Evolutionary conservation across 2,329 filamentous ascomycete species (phyloP), one percentile per base, ranked within the genome.

Genomic region (Verticillium dahliae): DNA sequence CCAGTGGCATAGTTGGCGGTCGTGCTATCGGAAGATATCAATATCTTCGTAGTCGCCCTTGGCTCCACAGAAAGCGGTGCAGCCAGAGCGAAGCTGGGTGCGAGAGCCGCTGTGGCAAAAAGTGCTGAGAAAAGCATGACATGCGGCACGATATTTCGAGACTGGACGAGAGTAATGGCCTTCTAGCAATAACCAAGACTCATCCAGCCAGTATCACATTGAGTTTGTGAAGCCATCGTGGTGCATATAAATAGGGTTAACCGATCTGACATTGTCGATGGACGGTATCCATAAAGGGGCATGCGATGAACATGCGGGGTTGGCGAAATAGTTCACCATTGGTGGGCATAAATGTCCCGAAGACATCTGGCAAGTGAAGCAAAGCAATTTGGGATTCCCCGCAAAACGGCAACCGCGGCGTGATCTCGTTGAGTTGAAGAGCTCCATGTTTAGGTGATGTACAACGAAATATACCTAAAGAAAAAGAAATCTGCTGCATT

Each of bases 21-120:
- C 6, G 57, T 59, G 33, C 57, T 59, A 41, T 59, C 57, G 10
- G 57, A 59, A 33, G 39, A 59, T 10, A 59, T 59, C 22, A 59
- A 41, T 4, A 59, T 6, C 57, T 59, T 59, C 31, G 15, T 33
- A 14, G 33, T 34, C 54, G 37, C 62, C 54, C 50, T 27, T 11
- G 50, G 31, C 50, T 55, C n/a, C 11, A 55, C 13, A 31, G 6
- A 14, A 9, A 13, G 18, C n/a, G 50, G 50, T 22, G 50, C 50
- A 13, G 50, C 50, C 50, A 22, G 13, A 31, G 9, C 50, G 5
- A 31, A 22, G 50, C 18, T 55, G 4, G 31, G 50, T 6, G 18
- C 50, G 22, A 55, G 6, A 55, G 50, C n/a, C 18, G 50, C 50
- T 14, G 18, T 7, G 18, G 15, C 11, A 5, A 55, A 14, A 13